These are phyloP conservation scores for Termitomyces sp. DNA, from an alignment of 768 basidiomycete species.

Conservation along the genomic window DNA sequence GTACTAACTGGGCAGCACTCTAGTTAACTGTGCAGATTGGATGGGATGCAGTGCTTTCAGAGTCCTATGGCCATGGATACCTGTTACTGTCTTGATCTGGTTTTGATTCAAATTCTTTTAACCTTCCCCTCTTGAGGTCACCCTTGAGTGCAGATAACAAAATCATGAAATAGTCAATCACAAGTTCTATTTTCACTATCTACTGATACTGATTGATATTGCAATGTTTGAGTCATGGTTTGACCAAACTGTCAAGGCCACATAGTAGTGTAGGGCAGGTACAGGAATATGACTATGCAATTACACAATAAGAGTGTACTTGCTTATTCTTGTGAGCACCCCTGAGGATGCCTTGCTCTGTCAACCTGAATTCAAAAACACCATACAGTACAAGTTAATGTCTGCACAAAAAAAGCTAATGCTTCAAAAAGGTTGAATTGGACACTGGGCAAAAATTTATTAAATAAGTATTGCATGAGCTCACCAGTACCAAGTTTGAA, in stretches of 20 bases:
- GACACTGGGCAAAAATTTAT: background rate
- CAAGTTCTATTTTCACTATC: too few relatives aligned
- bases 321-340: slow-evolving; percentile 38
- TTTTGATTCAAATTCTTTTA: too few relatives aligned
- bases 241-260: slow-evolving; percentile 75
- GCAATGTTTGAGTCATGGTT: slow-evolving; percentile 76
- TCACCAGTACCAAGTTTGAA: too few relatives aligned
- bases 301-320: background rate
- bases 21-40: too few relatives aligned
- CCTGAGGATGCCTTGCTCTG: slow-evolving; percentile 66
- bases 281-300: slow-evolving; percentile 40
- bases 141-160: too few relatives aligned
- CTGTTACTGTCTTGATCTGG: too few relatives aligned
- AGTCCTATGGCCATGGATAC: too few relatives aligned
- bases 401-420: slow-evolving; percentile 34
- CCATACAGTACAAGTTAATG: slow-evolving; percentile 32
- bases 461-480: too few relatives aligned
- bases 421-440: slow-evolving; percentile 53
- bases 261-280: slow-evolving; percentile 73
- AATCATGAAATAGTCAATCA: too few relatives aligned
- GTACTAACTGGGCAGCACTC: too few relatives aligned
- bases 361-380: slow-evolving; percentile 67
- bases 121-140: too few relatives aligned
- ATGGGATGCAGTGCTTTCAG: too few relatives aligned
- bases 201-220: background rate